Percentiles rank a stretch among this genome's conserved stretches.
Conservation (phyloP, 225 moss, liverwort and hornwort genomes). For the Bryoerythrophyllum caledonicum region DNA sequence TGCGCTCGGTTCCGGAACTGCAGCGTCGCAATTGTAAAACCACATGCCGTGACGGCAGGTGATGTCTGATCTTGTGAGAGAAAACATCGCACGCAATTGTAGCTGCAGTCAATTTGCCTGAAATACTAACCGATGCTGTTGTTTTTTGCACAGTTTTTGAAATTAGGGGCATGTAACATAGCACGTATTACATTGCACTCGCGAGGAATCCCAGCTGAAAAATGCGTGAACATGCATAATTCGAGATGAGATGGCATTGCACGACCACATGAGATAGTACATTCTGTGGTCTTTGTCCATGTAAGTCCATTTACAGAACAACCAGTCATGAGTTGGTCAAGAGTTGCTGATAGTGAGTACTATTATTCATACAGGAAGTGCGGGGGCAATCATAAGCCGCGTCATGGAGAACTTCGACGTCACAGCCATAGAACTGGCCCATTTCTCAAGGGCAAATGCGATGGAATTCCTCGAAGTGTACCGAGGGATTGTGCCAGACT, state of each 20-base stretch:
- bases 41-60: conserved; percentile 74
- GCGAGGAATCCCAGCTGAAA: background rate
- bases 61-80: conserved; percentile 10
- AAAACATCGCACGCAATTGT: too few relatives aligned
- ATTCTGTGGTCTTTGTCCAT: background rate
- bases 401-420: conserved; percentile 71
- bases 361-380: conserved; percentile 50
- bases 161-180: too few relatives aligned
- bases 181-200: background rate
- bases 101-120: too few relatives aligned
- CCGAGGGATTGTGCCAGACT: conserved; percentile 77
- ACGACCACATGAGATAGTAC: background rate
- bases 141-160: too few relatives aligned
- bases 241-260: background rate
- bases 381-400: conserved; percentile 71
- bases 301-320: background rate
- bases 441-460: conserved; percentile 54
- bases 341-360: conserved; percentile 6
- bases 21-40: conserved; percentile 78
- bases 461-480: conserved; percentile 79
- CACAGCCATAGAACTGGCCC: conserved; percentile 77
- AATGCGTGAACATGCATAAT: conserved; percentile 4
- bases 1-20: conserved; percentile 63
- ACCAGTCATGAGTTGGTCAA: background rate
- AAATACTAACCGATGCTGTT: too few relatives aligned